These are phyloP conservation scores for Tetracladium marchalianum DNA, from an alignment of 495 filamentous ascomycete genomes.

Conservation along the genomic window DNA sequence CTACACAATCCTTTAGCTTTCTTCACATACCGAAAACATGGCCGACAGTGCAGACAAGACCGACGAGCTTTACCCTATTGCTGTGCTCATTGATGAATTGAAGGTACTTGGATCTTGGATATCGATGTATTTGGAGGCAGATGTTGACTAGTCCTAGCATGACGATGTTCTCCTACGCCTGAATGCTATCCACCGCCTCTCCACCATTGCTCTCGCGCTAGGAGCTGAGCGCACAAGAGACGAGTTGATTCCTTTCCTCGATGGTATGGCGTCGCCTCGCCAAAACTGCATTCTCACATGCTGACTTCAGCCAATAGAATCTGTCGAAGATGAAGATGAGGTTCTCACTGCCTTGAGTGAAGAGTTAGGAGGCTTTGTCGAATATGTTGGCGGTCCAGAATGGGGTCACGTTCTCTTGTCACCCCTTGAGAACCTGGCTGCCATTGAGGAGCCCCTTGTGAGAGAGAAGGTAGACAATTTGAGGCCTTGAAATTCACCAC, in stretches of 20 bases:
- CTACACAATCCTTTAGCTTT: background rate
- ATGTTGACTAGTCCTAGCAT: slow-evolving; percentile 49
- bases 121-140: background rate
- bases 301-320: slow-evolving; percentile 49
- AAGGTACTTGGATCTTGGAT: slow-evolving; percentile 54
- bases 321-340: slow-evolving; percentile 97
- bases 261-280: slow-evolving; percentile 47
- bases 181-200: slow-evolving; percentile 96
- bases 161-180: slow-evolving; percentile 95
- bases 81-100: slow-evolving; percentile 97
- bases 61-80: slow-evolving; percentile 98
- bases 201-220: slow-evolving; percentile 92
- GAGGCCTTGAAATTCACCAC: background rate
- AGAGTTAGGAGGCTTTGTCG: slow-evolving; percentile 90
- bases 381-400: slow-evolving; percentile 92
- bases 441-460: slow-evolving; percentile 95
- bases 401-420: slow-evolving; percentile 94
- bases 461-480: slow-evolving; percentile 71
- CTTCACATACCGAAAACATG: slow-evolving; percentile 29
- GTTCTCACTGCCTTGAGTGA: slow-evolving; percentile 95
- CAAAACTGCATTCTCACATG: background rate
- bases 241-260: slow-evolving; percentile 96
- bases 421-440: slow-evolving; percentile 92
- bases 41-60: slow-evolving; percentile 50
- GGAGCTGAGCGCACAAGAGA: slow-evolving; percentile 93